These are phyloP conservation scores for Tricholoma bakamatsutake DNA, from an alignment of 768 basidiomycete species.

Conservation along the genomic window DNA sequence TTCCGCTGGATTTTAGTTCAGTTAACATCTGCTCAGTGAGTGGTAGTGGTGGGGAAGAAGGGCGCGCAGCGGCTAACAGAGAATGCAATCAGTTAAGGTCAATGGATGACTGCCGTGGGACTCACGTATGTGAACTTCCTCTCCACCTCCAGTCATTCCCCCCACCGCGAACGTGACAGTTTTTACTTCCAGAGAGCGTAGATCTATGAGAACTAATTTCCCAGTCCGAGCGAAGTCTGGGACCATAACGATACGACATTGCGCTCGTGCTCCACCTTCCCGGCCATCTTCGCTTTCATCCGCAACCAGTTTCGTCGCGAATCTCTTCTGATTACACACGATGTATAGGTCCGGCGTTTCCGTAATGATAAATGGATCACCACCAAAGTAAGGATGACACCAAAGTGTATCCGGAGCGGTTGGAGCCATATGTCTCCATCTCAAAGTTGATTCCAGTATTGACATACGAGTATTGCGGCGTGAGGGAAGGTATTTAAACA, in stretches of 20 bases:
- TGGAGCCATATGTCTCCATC: constrained; percentile 96
- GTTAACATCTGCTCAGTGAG: constrained; percentile 7
- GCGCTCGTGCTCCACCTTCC: constrained; percentile 19
- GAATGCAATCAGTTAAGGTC: background rate
- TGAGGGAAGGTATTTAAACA: constrained; percentile 85
- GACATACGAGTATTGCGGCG: constrained; percentile 67
- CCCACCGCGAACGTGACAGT: constrained; percentile 53
- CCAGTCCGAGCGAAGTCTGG: constrained; percentile 81
- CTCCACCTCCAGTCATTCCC: constrained; percentile 33
- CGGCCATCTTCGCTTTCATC: constrained; percentile 27
- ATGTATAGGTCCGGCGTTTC: constrained; percentile 88
- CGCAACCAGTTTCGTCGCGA: constrained; percentile 65
- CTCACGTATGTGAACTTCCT: constrained; percentile 11
- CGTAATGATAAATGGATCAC: constrained; percentile 86
- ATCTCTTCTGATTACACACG: constrained; percentile 85
- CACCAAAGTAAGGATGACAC: constrained; percentile 89
- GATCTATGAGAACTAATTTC: constrained; percentile 70
- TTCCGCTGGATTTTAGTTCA: constrained; percentile 10
- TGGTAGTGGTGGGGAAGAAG: constrained; percentile 1
- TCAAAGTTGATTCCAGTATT: constrained; percentile 73
- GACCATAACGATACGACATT: constrained; percentile 71
- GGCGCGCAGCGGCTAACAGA: background rate
- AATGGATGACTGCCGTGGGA: background rate
- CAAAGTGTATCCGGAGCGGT: constrained; percentile 98
- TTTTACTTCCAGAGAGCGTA: constrained; percentile 68